These are phyloP conservation scores for Penicillium psychrosexuale DNA, from an alignment of 2,329 filamentous ascomycete species.

Conservation along the genomic window DNA sequence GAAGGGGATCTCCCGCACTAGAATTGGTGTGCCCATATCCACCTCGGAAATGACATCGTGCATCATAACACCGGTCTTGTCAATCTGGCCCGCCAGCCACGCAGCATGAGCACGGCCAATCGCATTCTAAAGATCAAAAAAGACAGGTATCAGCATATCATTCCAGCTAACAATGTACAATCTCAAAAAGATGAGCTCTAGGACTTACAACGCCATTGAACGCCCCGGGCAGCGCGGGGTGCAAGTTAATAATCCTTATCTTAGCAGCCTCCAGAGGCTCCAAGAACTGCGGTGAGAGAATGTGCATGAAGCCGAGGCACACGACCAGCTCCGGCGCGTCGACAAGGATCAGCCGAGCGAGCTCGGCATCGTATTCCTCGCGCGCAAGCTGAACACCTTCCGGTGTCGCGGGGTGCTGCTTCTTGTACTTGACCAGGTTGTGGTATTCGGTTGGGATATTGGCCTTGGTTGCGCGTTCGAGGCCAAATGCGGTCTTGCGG, in stretches of 20 bases:
- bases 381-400: slow-evolving; percentile 55
- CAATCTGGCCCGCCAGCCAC: slow-evolving; percentile 64
- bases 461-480: slow-evolving; percentile 58
- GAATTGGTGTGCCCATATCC: slow-evolving; percentile 72
- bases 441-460: slow-evolving; percentile 74
- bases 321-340: slow-evolving; percentile 71
- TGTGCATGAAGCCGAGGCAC: slow-evolving; percentile 85
- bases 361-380: slow-evolving; percentile 68
- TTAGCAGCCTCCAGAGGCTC: slow-evolving; percentile 61
- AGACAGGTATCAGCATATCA: not conserved
- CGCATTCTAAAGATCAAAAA: slow-evolving; percentile 49
- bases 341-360: slow-evolving; percentile 65
- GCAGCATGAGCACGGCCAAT: slow-evolving; percentile 76
- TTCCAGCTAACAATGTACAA: not conserved
- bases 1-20: slow-evolving; percentile 65
- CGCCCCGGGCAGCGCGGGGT: slow-evolving; percentile 69
- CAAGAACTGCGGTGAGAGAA: slow-evolving; percentile 68
- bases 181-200: not conserved
- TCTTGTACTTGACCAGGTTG: slow-evolving; percentile 75
- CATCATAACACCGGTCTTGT: slow-evolving; percentile 77
- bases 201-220: slow-evolving; percentile 65
- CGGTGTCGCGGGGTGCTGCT: slow-evolving; percentile 58
- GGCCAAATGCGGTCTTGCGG: slow-evolving; percentile 61
- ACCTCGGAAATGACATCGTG: slow-evolving; percentile 80
- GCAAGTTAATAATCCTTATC: slow-evolving; percentile 75